Evolutionary conservation across 768 basidiomycete genomes (phyloP), one percentile per base, ranked within the genome.

Genomic region (Naganishia vaughanmartiniae): DNA sequence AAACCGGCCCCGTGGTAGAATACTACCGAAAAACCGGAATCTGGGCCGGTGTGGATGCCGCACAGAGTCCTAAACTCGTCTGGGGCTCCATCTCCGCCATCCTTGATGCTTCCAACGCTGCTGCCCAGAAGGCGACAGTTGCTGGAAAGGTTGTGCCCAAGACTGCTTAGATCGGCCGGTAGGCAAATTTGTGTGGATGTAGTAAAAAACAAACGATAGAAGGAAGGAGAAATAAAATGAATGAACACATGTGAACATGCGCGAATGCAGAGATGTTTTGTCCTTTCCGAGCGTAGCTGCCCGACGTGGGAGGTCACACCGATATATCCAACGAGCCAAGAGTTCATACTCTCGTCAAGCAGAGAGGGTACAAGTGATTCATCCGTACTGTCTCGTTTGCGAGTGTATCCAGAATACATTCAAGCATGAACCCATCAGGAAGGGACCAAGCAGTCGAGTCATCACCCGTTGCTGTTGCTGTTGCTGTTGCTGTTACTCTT

Each of bases 1-100:
- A 96, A 83, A 99, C 96, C 17, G 91, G 90, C 1, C 95, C 96
- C 33, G 96, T 99, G 34, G 89, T 92, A 19, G 92, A 92, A 54
- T 97, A 96, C 85, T 99, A 99, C 87, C 92, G 90, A 84, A 84
- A 85, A 71, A 90, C 92, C 79, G 89, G 90, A 45, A 85, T 98
- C 58, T 97, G 93, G 94, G 84, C 86, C 53, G 89, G 89, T 30
- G 85, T 99, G 70, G 96, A 99, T 77, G 96, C 93, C 65, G 90
- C 95, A 19, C 96, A 98, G 84, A 87, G 90, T 21, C 96, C 96
- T 0, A 86, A 84, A 65, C 85, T 96, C 54, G 95, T 99, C 24
- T 98, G 96, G 96, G 73, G 72, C 4, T 75, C 74, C 53, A 79
- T 81, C 70, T 46, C 51, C 2, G 46, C 68, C 45, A 69, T 69